Evolutionary conservation across 1,139 yeast genomes (phyloP), one percentile per base, ranked within the genome.

Genomic region (Trichomonascaceae sp.): DNA sequence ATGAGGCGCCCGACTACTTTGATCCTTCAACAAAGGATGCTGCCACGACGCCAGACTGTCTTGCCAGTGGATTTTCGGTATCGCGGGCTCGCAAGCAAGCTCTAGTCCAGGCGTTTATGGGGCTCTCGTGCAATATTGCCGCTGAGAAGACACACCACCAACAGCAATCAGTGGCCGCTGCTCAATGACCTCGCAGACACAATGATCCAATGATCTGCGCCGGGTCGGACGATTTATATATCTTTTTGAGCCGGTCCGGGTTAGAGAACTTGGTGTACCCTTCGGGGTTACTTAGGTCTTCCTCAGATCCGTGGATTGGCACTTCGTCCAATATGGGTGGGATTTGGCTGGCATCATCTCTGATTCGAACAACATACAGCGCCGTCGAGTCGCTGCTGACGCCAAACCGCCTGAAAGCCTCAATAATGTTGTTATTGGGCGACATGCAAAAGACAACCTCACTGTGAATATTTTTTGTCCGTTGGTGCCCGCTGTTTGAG

Each of bases 21-120:
- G 85, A 79, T 48, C 80, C 82, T 26, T 68, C 75, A 40, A 59
- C 65, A 34, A 71, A 69, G 43, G 67, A 71, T 37, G 62, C 82
- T 40, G 69, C 72, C 26, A 67, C 64, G 32, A 77, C 78, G 51
- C 70, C 72, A 37, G 84, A 77, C 43, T 84, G 68, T 50, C 66
- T 71, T 46, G 97, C 94, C 2, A 76, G 93, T 14, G 98, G 98
- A 2, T 85, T 87, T 70, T 69, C 76, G 42, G 60, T 80, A 26
- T 71, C 72, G 33, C 64, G 62, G 23, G 87, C 81, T 13, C 81
- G 76, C 50, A 74, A 74, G 45, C 71, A 92, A 46, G 77, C 92
- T 4, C 61, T 89, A 35, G 81, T 80, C 40, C 92, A 80, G 45
- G 96, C 97, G 8, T 87, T 87, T 48, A 72, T 76, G 60, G 96